A percentile compares a stretch with the other conserved stretches of the same genome.
Conservation (phyloP, 345 rosid species). For the Kernera saxatilis region DNA sequence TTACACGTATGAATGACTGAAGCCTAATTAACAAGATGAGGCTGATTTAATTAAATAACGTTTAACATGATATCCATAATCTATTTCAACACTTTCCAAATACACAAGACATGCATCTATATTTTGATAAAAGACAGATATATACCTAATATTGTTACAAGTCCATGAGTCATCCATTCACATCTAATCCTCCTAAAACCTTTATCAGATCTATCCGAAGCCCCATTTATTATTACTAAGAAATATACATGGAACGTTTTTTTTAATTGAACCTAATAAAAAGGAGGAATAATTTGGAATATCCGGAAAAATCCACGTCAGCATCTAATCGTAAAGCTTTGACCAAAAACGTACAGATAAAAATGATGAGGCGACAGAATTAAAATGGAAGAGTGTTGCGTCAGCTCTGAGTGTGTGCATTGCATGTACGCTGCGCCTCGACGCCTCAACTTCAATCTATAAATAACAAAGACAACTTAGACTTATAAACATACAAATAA, state of each 20-base stretch:
- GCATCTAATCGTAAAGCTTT: conserved; percentile 13
- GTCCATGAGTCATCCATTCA: conserved; percentile 28
- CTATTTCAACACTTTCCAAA: neutral
- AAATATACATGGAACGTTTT: neutral
- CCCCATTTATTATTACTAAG: neutral
- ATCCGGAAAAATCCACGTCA: conserved; percentile 16
- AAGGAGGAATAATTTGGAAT: neutral
- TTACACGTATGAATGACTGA: conserved; percentile 27
- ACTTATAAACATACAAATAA: neutral
- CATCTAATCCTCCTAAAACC: conserved; percentile 2
- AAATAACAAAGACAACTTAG: neutral
- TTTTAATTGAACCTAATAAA: neutral
- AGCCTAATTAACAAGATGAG: neutral
- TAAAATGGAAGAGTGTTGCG: neutral
- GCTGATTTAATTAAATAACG: neutral
- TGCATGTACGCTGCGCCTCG: conserved; percentile 19
- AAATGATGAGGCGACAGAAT: neutral
- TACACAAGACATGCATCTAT: neutral
- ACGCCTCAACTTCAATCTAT: conserved; percentile 15
- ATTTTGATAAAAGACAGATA: neutral
- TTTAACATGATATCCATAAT: neutral
- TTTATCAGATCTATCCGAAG: neutral
- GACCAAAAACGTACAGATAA: conserved; percentile 18
- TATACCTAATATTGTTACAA: conserved; percentile 4
- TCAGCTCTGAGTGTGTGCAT: neutral